phyloP scores from a whole-genome alignment of 305 asterid genomes.

The Fraxinus paxiana region DNA sequence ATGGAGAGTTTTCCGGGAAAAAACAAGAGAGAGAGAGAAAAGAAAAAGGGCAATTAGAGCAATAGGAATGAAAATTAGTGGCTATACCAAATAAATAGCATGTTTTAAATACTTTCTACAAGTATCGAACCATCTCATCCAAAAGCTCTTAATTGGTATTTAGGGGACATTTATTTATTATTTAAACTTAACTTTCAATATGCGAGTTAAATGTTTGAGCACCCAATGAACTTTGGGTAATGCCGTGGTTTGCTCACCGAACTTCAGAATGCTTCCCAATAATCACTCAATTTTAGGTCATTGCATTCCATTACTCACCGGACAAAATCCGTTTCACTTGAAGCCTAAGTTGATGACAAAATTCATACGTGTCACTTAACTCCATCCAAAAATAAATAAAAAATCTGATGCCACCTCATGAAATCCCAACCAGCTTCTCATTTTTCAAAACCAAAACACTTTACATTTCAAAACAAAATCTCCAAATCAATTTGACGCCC shows the following conservation, averaged over 20 bases:
- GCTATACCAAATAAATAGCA: not conserved
- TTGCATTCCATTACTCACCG: not conserved
- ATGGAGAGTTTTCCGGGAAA: not conserved
- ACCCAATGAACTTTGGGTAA: not conserved
- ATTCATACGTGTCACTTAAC: not conserved
- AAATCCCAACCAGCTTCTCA: not conserved
- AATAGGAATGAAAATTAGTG: not conserved
- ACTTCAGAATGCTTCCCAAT: not conserved
- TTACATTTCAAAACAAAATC: not conserved
- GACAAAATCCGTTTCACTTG: not conserved
- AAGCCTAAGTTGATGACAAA: not conserved
- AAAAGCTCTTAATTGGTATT: not conserved
- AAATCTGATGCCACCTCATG: not conserved
- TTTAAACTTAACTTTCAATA: not conserved
- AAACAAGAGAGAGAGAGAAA: not conserved
- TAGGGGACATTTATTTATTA: not conserved
- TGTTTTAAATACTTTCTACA: not conserved
- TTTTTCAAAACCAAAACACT: not conserved
- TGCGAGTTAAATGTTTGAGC: not conserved
- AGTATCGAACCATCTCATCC: not conserved
- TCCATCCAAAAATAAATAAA: not conserved
- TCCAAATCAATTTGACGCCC: not conserved
- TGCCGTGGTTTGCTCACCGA: not conserved
- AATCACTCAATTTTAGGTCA: not conserved
- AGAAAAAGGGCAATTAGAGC: conserved; percentile 16